phyloP scores from a whole-genome alignment of 441 rosid genomes.

The Mallotus repandus region DNA sequence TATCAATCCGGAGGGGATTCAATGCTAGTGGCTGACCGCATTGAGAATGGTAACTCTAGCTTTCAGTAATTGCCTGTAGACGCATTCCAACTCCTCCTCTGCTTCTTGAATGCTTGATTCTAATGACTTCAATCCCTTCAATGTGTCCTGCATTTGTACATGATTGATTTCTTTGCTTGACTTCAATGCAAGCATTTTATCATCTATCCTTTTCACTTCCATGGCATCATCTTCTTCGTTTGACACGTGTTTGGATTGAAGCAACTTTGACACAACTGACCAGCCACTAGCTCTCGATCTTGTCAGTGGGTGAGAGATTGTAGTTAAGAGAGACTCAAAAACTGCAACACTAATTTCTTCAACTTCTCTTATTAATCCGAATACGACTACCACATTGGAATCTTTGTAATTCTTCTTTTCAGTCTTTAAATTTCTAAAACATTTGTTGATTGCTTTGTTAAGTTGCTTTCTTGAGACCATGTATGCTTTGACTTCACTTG shows the following conservation, averaged over 20 bases:
- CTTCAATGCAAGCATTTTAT: background rate
- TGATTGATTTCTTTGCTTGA: slow-evolving; percentile 14
- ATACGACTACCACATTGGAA: background rate
- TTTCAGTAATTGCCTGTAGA: slow-evolving; percentile 5
- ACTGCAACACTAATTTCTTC: background rate
- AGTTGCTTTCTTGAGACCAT: too few species aligned
- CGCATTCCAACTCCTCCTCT: slow-evolving; percentile 1
- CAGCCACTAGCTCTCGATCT: slow-evolving; percentile 1
- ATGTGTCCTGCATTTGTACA: background rate
- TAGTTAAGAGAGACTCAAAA: background rate
- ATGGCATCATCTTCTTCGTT: background rate
- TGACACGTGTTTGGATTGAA: background rate
- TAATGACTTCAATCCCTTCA: background rate
- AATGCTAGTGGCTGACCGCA: background rate
- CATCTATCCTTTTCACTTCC: background rate
- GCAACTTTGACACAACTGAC: slow-evolving; percentile 2
- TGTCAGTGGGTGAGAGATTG: background rate
- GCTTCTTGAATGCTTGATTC: slow-evolving; percentile 3
- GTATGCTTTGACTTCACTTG: too few species aligned
- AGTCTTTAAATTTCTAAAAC: slow-evolving; percentile 5
- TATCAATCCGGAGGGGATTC: background rate
- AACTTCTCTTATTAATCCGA: background rate
- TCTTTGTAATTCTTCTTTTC: background rate
- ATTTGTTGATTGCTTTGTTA: background rate
- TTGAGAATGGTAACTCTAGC: background rate